Evolutionary conservation across 441 rosid species (phyloP).

Genomic region (Monsonia emarginata): DNA sequence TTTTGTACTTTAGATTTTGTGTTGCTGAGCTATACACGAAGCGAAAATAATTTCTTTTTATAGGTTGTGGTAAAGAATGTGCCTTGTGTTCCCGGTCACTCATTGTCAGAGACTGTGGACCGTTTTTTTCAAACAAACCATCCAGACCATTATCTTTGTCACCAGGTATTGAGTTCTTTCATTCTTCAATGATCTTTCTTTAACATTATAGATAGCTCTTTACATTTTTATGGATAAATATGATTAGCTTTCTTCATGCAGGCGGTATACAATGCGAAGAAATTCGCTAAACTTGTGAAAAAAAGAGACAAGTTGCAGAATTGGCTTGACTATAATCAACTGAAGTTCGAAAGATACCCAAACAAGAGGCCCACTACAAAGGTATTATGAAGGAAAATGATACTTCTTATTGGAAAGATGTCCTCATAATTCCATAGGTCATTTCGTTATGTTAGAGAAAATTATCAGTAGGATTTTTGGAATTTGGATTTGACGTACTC

Average conservation of each 20-base stretch:
- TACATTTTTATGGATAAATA: background rate
- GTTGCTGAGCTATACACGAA: background rate
- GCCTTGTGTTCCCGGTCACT: slow-evolving; percentile 48
- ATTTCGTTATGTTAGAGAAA: slow-evolving; percentile 8
- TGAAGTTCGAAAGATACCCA: slow-evolving; percentile 69
- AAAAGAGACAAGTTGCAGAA: slow-evolving; percentile 67
- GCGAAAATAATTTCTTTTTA: slow-evolving; percentile 4
- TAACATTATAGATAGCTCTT: slow-evolving; percentile 9
- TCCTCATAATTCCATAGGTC: background rate
- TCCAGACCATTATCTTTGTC: slow-evolving; percentile 78
- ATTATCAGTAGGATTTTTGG: slow-evolving; percentile 3
- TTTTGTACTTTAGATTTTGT: background rate
- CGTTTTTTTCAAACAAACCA: slow-evolving; percentile 75
- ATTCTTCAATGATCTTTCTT: background rate
- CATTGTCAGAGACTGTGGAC: slow-evolving; percentile 56
- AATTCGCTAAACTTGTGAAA: slow-evolving; percentile 55
- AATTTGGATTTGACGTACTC: slow-evolving; percentile 14
- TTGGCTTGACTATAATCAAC: slow-evolving; percentile 81
- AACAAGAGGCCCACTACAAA: slow-evolving; percentile 68
- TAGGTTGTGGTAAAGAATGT: slow-evolving; percentile 89
- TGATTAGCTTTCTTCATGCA: slow-evolving; percentile 21
- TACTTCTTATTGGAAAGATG: slow-evolving; percentile 1
- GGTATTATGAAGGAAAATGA: slow-evolving; percentile 29
- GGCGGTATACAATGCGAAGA: slow-evolving; percentile 86
- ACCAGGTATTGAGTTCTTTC: slow-evolving; percentile 45